phyloP scores from a whole-genome alignment of 805 yeast species.

The Kregervanrija pseudodelftensis region DNA sequence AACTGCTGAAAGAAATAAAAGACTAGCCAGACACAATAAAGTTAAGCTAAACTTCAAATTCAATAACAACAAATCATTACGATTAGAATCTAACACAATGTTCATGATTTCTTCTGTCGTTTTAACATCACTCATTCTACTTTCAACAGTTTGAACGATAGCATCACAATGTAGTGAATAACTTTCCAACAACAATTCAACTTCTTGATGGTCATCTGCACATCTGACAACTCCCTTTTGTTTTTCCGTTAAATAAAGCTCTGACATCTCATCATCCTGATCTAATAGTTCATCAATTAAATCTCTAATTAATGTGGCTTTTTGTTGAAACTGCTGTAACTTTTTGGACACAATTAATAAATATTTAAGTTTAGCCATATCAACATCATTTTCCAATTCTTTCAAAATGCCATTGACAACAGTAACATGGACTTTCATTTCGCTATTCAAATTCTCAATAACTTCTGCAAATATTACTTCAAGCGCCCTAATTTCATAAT shows the following conservation, averaged over 20 bases:
- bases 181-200: constrained; percentile 83
- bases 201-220: constrained; percentile 71
- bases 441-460: constrained; percentile 70
- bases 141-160: constrained; percentile 83
- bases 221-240: constrained; percentile 36
- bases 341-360: constrained; percentile 80
- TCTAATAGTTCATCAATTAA: constrained; percentile 79
- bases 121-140: constrained; percentile 69
- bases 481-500: constrained; percentile 86
- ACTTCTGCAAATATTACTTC: constrained; percentile 83
- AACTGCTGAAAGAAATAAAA: constrained; percentile 74
- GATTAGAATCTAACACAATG: constrained; percentile 85
- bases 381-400: constrained; percentile 78
- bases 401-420: constrained; percentile 65
- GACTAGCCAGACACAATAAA: constrained; percentile 71
- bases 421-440: constrained; percentile 77
- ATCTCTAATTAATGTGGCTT: constrained; percentile 74
- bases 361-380: constrained; percentile 69
- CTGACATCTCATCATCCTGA: constrained; percentile 81
- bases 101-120: constrained; percentile 95
- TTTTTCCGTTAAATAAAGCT: constrained; percentile 67
- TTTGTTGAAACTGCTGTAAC: constrained; percentile 75
- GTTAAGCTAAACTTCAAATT: constrained; percentile 82
- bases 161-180: constrained; percentile 90
- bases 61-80: constrained; percentile 86